A percentile compares a stretch with the other conserved stretches of the same genome.
phyloP scores from a whole-genome alignment of 495 filamentous ascomycete genomes.

The Daldinia bambusicola region DNA sequence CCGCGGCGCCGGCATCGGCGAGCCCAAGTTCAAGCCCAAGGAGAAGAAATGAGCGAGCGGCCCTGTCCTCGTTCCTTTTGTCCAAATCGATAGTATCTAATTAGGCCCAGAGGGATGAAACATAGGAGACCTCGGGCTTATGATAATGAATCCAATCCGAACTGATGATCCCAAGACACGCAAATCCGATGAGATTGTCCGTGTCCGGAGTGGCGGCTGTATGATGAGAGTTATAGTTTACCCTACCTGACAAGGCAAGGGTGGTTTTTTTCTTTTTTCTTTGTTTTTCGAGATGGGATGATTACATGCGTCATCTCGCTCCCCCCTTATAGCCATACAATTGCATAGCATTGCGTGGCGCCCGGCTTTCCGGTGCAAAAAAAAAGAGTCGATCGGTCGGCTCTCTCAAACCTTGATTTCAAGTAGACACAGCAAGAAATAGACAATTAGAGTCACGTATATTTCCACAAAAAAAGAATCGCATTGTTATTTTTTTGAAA shows the following conservation, averaged over 20 bases:
- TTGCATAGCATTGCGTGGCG: conserved; percentile 30
- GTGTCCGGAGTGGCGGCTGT: conserved; percentile 5
- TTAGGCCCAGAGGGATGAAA: neutral
- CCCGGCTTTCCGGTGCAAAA: conserved; percentile 15
- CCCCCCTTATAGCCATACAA: conserved; percentile 17
- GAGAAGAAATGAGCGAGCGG: conserved; percentile 38
- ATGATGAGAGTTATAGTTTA: neutral
- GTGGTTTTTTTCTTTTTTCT: neutral
- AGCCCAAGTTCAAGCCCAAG: conserved; percentile 79
- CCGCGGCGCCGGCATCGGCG: conserved; percentile 78
- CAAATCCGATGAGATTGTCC: neutral
- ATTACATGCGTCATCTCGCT: neutral
- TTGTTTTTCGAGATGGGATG: conserved; percentile 15
- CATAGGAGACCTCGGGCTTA: too few relatives aligned
- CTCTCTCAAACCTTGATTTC: conserved; percentile 20
- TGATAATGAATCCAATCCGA: conserved; percentile 16
- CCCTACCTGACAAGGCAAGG: conserved; percentile 15
- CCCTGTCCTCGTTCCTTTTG: too few relatives aligned
- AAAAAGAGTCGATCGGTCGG: conserved; percentile 13
- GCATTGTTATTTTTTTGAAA: neutral
- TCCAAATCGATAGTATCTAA: neutral
- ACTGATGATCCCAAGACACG: conserved; percentile 13
- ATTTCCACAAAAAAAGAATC: neutral
- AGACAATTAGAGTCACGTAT: conserved; percentile 15
- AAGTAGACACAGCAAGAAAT: conserved; percentile 28